These are phyloP conservation scores for Hymenoscyphus infarciens DNA, from an alignment of 2,329 filamentous ascomycete species.

Conservation along the genomic window DNA sequence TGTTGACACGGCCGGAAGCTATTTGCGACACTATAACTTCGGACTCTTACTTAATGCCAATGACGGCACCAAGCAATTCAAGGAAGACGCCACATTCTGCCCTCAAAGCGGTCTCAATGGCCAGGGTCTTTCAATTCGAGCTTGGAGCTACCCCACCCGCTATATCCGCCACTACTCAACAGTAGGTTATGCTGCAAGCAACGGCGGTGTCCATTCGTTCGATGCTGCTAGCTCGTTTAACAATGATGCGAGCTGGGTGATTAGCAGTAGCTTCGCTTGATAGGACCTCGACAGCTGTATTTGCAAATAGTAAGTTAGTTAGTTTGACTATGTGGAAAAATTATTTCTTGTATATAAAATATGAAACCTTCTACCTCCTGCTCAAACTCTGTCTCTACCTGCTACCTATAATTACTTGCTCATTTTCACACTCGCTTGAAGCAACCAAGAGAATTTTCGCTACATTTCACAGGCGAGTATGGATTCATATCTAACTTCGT, in stretches of 20 bases:
- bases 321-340: no score
- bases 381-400: no score
- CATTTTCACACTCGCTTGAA: no score
- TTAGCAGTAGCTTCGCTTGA: conserved; percentile 45
- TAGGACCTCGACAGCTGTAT: background rate
- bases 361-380: no score
- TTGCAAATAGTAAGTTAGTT: no score
- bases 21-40: conserved; percentile 54
- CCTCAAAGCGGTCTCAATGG: conserved; percentile 49
- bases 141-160: conserved; percentile 59
- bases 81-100: conserved; percentile 63
- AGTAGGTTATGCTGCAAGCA: conserved; percentile 46
- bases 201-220: conserved; percentile 54
- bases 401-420: no score
- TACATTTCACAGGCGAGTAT: no score
- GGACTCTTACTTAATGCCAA: conserved; percentile 46
- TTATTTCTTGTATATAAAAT: background rate
- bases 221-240: conserved; percentile 48
- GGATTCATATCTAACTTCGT: no score
- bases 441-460: no score
- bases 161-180: conserved; percentile 54
- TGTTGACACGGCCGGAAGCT: conserved; percentile 54
- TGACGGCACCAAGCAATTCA: conserved; percentile 54
- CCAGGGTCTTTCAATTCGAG: conserved; percentile 48
- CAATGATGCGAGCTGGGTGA: conserved; percentile 51